Conservation (phyloP, 306 rosid genomes). For the Sesbania bispinosa region DNA sequence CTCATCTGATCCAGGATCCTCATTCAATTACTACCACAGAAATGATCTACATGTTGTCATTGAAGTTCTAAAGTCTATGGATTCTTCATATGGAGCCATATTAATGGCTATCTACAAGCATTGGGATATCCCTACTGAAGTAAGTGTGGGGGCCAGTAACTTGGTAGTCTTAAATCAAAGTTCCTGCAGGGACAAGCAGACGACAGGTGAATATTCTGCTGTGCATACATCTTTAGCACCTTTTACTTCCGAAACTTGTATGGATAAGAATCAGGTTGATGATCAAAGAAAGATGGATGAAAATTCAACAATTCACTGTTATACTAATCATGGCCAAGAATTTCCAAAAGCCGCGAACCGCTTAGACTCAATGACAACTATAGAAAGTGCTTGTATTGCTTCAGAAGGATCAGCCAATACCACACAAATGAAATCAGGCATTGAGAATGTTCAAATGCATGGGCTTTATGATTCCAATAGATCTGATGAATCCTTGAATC, state of each 20-base stretch:
- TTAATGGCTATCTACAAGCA: conserved; percentile 62
- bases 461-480: conserved; percentile 32
- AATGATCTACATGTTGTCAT: conserved; percentile 67
- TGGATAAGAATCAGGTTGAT: conserved; percentile 41
- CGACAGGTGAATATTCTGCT: conserved; percentile 30
- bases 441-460: conserved; percentile 27
- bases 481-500: conserved; percentile 43
- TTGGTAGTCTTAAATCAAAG: conserved; percentile 31
- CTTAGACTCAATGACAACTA: conserved; percentile 35
- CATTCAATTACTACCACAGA: conserved; percentile 68
- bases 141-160: conserved; percentile 34
- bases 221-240: conserved; percentile 29
- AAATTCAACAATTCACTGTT: conserved; percentile 28
- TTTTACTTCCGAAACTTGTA: conserved; percentile 35
- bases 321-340: conserved; percentile 36
- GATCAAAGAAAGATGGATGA: conserved; percentile 39
- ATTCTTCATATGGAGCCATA: conserved; percentile 52
- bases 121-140: conserved; percentile 52
- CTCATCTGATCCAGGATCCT: conserved; percentile 54
- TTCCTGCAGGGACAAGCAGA: conserved; percentile 22
- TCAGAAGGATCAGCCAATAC: conserved; percentile 61
- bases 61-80: conserved; percentile 64
- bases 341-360: conserved; percentile 34
- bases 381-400: conserved; percentile 48
- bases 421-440: conserved; percentile 37